These are phyloP conservation scores for Neofusicoccum sp. DNA, from an alignment of 2,329 filamentous ascomycete genomes.

Conservation along the genomic window DNA sequence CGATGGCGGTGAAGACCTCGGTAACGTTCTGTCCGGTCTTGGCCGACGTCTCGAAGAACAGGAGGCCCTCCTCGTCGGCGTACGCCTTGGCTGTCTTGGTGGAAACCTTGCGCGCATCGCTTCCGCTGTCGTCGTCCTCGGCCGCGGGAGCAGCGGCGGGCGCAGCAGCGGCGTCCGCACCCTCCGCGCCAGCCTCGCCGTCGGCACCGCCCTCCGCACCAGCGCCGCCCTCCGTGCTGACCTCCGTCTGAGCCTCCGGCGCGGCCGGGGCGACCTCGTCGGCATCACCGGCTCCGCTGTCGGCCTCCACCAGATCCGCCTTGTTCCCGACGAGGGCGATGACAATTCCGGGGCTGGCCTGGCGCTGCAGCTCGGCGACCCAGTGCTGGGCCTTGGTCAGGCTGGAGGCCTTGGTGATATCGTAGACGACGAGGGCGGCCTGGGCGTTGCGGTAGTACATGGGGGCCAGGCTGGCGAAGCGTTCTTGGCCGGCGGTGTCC, in stretches of 20 bases:
- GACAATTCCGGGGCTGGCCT: constrained; percentile 94
- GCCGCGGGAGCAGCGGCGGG: constrained; percentile 27
- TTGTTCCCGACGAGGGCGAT: constrained; percentile 96
- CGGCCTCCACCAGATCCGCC: constrained; percentile 68
- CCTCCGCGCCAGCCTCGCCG: constrained; percentile 46
- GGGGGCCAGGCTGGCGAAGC: constrained; percentile 91
- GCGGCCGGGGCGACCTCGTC: constrained; percentile 41
- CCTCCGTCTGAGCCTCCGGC: constrained; percentile 49
- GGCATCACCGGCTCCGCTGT: constrained; percentile 41
- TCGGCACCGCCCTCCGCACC: constrained; percentile 53
- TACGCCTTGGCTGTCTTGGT: constrained; percentile 92
- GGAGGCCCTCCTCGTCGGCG: constrained; percentile 87
- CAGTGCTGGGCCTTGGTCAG: constrained; percentile 98
- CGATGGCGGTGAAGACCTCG: constrained; percentile 97
- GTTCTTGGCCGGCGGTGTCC: constrained; percentile 98
- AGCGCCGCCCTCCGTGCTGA: constrained; percentile 40
- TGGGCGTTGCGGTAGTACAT: constrained; percentile 99
- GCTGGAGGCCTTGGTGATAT: constrained; percentile 94
- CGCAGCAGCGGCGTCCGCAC: constrained; percentile 20
- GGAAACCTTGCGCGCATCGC: constrained; percentile 82
- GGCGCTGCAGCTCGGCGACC: constrained; percentile 95
- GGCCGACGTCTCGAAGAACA: constrained; percentile 98
- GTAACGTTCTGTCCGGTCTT: constrained; percentile 95
- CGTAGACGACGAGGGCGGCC: constrained; percentile 96
- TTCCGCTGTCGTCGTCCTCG: constrained; percentile 61